Evolutionary conservation across 495 filamentous ascomycete genomes (phyloP).

Genomic region (Neurospora discreta): DNA sequence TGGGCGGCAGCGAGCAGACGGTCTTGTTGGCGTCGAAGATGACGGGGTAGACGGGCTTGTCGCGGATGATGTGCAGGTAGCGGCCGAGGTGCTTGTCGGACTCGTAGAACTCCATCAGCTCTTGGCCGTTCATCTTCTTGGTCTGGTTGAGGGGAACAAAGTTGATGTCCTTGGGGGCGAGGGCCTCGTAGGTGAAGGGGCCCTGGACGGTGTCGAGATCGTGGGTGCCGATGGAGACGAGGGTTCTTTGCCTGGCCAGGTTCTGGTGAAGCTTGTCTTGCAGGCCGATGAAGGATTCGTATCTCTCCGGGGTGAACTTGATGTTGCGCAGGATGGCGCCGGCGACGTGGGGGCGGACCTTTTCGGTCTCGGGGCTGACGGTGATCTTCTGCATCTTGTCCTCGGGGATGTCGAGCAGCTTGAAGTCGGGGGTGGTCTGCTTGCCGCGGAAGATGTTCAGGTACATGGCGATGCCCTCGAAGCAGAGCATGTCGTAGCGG

Average conservation of each 20-base stretch:
- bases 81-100: constrained; percentile 72
- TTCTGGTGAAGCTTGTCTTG: constrained; percentile 99
- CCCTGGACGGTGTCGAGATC: constrained; percentile 89
- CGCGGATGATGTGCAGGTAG: constrained; percentile 85
- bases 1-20: constrained; percentile 89
- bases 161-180: constrained; percentile 81
- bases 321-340: constrained; percentile 80
- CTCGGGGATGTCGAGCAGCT: constrained; percentile 54
- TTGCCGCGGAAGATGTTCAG: constrained; percentile 87
- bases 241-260: constrained; percentile 78
- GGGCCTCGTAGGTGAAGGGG: constrained; percentile 92
- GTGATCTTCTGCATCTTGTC: constrained; percentile 70
- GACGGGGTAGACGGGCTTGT: constrained; percentile 92
- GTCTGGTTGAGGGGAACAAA: constrained; percentile 88
- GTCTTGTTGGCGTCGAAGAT: constrained; percentile 81
- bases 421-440: constrained; percentile 64
- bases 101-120: constrained; percentile 94
- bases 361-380: constrained; percentile 66
- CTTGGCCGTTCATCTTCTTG: constrained; percentile 71
- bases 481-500: constrained; percentile 97
- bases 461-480: constrained; percentile 92
- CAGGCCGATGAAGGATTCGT: constrained; percentile 94
- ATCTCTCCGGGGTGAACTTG: constrained; percentile 80
- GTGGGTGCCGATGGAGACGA: constrained; percentile 95
- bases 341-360: constrained; percentile 76